Conservation (phyloP, 192 early-diverging fungal species). For the Umbelopsis vinacea region DNA sequence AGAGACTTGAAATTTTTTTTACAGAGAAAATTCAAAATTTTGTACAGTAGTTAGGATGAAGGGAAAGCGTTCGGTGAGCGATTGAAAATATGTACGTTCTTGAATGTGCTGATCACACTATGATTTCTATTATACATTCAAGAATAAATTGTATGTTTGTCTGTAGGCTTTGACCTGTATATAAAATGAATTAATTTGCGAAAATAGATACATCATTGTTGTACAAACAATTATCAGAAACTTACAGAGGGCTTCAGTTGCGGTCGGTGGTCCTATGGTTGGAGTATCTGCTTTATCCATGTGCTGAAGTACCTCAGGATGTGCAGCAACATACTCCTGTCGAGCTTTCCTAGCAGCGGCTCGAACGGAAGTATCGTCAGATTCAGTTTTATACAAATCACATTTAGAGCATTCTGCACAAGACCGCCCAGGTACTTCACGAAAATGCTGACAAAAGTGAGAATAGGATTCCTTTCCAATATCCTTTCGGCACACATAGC, state of each 20-base stretch:
- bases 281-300: constrained; percentile 16
- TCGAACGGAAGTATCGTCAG: constrained; percentile 49
- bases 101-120: not conserved
- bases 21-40: not conserved
- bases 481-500: constrained; percentile 66
- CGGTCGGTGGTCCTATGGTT: constrained; percentile 23
- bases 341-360: constrained; percentile 50
- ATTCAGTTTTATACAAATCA: constrained; percentile 60
- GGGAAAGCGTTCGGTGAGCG: not conserved
- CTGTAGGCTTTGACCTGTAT: not conserved
- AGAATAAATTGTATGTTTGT: not conserved
- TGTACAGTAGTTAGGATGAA: not conserved
- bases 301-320: constrained; percentile 34
- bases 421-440: constrained; percentile 48
- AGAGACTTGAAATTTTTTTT: too few relatives aligned
- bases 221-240: not conserved
- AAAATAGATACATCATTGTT: not conserved
- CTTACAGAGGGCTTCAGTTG: constrained; percentile 3
- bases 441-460: constrained; percentile 69
- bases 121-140: constrained; percentile 1
- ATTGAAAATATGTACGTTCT: not conserved
- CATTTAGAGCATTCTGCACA: constrained; percentile 58
- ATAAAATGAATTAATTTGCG: not conserved
- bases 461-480: constrained; percentile 56
- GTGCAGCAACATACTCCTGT: constrained; percentile 44